Conservation (phyloP, 768 basidiomycete species). For the Termitomyces sp. region DNA sequence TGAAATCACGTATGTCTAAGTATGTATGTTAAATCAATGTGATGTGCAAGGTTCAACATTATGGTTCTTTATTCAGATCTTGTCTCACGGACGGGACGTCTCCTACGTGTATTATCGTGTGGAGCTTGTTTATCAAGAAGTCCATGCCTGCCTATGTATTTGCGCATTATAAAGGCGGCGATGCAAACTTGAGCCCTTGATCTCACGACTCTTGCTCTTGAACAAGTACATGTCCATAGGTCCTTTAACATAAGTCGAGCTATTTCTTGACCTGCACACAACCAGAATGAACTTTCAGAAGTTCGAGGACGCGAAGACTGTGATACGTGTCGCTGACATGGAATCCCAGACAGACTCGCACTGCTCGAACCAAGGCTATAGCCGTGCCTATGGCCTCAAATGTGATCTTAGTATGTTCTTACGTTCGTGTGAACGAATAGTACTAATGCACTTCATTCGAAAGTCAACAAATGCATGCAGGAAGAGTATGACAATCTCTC, state of each 20-base stretch:
- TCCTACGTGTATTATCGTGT: too few species aligned
- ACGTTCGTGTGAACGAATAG: too few species aligned
- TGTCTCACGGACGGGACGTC: too few species aligned
- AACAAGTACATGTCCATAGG: neutral
- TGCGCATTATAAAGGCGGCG: too few species aligned
- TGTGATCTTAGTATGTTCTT: slow-evolving; percentile 21
- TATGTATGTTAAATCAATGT: too few species aligned
- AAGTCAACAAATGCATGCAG: slow-evolving; percentile 47
- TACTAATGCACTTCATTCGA: neutral
- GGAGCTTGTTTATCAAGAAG: too few species aligned
- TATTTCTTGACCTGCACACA: neutral
- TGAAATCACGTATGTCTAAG: too few species aligned
- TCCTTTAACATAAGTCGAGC: neutral
- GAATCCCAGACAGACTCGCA: slow-evolving; percentile 11
- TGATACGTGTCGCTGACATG: neutral
- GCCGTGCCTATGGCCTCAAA: slow-evolving; percentile 21
- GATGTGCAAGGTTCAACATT: too few species aligned
- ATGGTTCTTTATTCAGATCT: too few species aligned
- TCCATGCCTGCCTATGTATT: too few species aligned
- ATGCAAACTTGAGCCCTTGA: neutral
- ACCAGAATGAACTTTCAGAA: slow-evolving; percentile 1
- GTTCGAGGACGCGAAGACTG: slow-evolving; percentile 2
- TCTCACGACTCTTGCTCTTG: neutral
- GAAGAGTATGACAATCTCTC: slow-evolving; percentile 33
- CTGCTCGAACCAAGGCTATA: slow-evolving; percentile 12